Evolutionary conservation across 208 protist genomes (phyloP).

Genomic region (Leishmania tarentolae): DNA sequence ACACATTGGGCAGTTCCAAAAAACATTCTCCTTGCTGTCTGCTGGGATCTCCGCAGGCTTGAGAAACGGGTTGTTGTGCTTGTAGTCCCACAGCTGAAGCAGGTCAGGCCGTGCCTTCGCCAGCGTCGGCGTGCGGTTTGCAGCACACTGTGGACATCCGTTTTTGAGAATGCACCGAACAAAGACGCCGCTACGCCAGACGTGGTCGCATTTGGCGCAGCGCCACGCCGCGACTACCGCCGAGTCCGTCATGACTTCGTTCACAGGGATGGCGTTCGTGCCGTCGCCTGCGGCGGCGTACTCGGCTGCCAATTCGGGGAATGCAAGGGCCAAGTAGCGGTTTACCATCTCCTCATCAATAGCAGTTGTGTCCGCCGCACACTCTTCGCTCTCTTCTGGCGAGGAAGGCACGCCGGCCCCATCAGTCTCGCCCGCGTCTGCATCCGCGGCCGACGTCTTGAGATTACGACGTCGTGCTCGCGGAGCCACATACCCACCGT

Average conservation of each 20-base stretch:
- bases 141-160: constrained; percentile 61
- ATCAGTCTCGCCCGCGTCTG: neutral
- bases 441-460: neutral
- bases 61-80: constrained; percentile 71
- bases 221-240: constrained; percentile 58
- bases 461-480: no score
- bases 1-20: constrained; percentile 67
- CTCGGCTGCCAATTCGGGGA: constrained; percentile 67
- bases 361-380: neutral
- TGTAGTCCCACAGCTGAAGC: constrained; percentile 58
- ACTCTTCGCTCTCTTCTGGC: neutral
- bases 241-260: constrained; percentile 46
- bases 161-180: constrained; percentile 71
- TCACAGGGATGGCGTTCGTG: constrained; percentile 39
- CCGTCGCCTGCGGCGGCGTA: constrained; percentile 42
- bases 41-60: constrained; percentile 39
- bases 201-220: constrained; percentile 51
- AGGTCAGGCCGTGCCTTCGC: constrained; percentile 45
- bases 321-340: constrained; percentile 43
- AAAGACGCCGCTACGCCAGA: constrained; percentile 73
- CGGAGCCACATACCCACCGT: neutral
- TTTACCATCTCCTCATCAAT: constrained; percentile 34
- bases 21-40: constrained; percentile 46
- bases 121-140: constrained; percentile 34
- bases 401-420: neutral